Base-by-base conservation (phyloP, 257 asterid genomes). In the Penstemon eatonii region DNA sequence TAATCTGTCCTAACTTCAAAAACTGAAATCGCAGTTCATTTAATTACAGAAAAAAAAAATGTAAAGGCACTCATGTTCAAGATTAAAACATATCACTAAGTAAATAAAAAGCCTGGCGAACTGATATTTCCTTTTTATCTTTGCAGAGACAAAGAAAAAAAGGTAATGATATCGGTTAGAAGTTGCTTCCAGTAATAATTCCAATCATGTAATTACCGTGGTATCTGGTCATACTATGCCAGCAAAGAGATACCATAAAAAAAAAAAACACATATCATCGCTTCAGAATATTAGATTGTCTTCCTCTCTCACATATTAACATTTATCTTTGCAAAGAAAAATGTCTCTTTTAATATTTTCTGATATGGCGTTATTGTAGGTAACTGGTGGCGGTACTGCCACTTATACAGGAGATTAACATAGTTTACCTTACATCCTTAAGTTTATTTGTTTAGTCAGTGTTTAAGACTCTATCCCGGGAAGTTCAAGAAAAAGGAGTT, bases 31-130 rank as follows among this genome's bases (percentile, higher is more conserved):
- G 3, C 39, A 47, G 13, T 60, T n/a, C 33, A 56, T 13, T 36
- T 62, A n/a, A 53, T 13, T 45, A 43, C 39, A 56, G 15, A 60
- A 73, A 60, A 49, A 41, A 41, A 52, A 51, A 45, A 62, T 33
- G 38, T 33, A 10, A 33, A 36, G 38, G 66, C 59, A 67, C 47
- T 61, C 53, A 25, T 56, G 52, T 37, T 56, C 13, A 39, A 72
- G 43, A 40, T 8, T 44, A 52, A 56, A 47, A 55, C 57, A 8
- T 19, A 49, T 38, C 50, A 41, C 67, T 63, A 6, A 15, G 33
- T 56, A 51, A 40, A 44, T 1, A 25, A 25, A 25, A 25, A 25
- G 33, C 33, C 33, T 25, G 33, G 33, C 2, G 33, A 25, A 25
- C 33, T 25, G 33, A 25, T 25, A 25, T 25, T 25, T 25, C 33